Evolutionary conservation across 805 yeast genomes (phyloP), one percentile per base, ranked within the genome.

Genomic region (Sugiyamaella floridensis): DNA sequence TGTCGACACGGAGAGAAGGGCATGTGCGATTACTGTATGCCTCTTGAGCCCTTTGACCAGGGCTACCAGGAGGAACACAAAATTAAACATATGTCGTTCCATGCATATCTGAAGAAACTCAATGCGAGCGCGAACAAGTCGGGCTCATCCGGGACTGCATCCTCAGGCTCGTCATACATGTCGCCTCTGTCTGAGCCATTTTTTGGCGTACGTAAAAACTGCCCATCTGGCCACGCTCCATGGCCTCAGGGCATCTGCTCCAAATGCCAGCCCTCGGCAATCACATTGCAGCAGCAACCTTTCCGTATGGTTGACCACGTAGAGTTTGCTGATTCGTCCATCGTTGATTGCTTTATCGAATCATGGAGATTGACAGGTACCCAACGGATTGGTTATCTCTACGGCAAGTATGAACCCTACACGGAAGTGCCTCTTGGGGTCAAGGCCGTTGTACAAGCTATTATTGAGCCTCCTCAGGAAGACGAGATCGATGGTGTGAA

Each of bases 251-350:
- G 97, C 0, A 89, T 93, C 59, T 92, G 99, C 64, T 86, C 96
- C 14, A 88, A 89, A 68, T 92, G 99, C 70, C 98, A 92, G 68
- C 98, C 99, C 0, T 83, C 96, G 1, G 93, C 97, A 0, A 88
- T 93, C 55, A 90, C 98, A 0, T 74, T 93, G 56, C 95, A 86
- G 67, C 89, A 83, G 67, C 99, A 93, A 67, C 73, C 76, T 37
- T 93, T 87, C 68, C 79, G 99, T 61, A 88, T 93, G 96, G 97
- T 95, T 28, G 99, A 93, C 67, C 98, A 93, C 70, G 93, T 93
- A 29, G 99, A 93, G 67, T 87, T 90, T 67, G 81, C 88, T 20
- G 81, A 80, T 54, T 80, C 89, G 49, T 73, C 75, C 11, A 77
- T 89, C 22, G 79, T 93, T 50, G 88, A 93, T 67, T 74, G 77